These are phyloP conservation scores for Tarenaya hassleriana DNA, from an alignment of 345 rosid species.

Conservation along the genomic window DNA sequence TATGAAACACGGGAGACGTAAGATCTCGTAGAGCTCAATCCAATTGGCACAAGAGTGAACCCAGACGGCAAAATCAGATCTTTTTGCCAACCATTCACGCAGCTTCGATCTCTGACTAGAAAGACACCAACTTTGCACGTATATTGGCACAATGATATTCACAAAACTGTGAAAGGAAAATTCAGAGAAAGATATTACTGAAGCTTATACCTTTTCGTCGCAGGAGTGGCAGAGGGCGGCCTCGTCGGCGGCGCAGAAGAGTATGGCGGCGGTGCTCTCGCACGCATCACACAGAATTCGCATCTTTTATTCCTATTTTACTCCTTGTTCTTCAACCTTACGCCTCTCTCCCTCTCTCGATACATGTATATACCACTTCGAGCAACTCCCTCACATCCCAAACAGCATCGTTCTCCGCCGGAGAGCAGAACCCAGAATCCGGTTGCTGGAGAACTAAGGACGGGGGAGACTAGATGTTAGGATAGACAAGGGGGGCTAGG, in stretches of 20 bases:
- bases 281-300: conserved; percentile 82
- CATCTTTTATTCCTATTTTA: conserved; percentile 32
- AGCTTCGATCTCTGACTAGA: neutral
- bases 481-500: conserved; percentile 17
- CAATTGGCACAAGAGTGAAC: neutral
- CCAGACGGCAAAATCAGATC: neutral
- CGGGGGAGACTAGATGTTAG: conserved; percentile 11
- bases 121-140: conserved; percentile 18
- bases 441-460: conserved; percentile 9
- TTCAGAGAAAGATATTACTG: neutral
- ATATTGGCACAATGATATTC: conserved; percentile 1
- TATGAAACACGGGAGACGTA: neutral
- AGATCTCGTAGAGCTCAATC: conserved; percentile 3
- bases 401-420: conserved; percentile 41
- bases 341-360: neutral
- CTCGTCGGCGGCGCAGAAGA: conserved; percentile 88
- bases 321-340: neutral
- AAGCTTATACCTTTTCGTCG: conserved; percentile 50
- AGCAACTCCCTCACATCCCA: neutral
- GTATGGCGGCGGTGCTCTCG: conserved; percentile 74
- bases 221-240: conserved; percentile 82
- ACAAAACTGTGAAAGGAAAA: neutral
- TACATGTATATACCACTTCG: neutral
- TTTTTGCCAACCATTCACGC: too few species aligned
- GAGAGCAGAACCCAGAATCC: conserved; percentile 8